Evolutionary conservation across 768 basidiomycete species (phyloP).

Genomic region (Mycena indigotica): DNA sequence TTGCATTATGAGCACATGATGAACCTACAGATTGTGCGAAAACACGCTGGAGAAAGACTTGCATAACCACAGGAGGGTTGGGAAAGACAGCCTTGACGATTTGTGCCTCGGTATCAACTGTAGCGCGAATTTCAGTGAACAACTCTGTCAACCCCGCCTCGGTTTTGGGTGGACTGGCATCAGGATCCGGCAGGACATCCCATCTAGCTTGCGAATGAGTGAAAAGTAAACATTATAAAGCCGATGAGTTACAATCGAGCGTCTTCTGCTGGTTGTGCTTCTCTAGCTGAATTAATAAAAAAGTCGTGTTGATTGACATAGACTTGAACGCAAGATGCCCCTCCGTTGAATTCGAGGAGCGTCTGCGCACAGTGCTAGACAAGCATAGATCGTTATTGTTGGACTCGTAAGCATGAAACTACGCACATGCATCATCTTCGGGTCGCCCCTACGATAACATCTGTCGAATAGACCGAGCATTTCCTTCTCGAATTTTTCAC

Average conservation of each 20-base stretch:
- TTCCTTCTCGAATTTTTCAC: constrained; percentile 98
- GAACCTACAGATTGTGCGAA: constrained; percentile 93
- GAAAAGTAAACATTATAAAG: not conserved
- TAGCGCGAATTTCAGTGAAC: constrained; percentile 84
- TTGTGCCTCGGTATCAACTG: constrained; percentile 93
- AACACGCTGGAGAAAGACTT: constrained; percentile 94
- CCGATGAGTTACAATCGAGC: constrained; percentile 50
- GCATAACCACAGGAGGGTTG: constrained; percentile 94
- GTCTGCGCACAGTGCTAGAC: constrained; percentile 97
- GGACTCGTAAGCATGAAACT: too few relatives aligned
- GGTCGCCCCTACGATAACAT: constrained; percentile 95
- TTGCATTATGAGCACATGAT: not conserved
- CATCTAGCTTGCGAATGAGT: constrained; percentile 55
- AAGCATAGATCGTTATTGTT: too few relatives aligned
- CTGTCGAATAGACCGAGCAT: constrained; percentile 95
- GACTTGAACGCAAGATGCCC: constrained; percentile 93
- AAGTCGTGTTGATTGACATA: constrained; percentile 99
- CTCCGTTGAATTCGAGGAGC: constrained; percentile 96
- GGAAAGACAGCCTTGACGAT: constrained; percentile 99
- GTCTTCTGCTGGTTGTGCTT: constrained; percentile 56
- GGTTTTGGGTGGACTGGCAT: constrained; percentile 69
- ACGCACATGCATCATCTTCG: constrained; percentile 97
- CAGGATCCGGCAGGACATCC: constrained; percentile 78
- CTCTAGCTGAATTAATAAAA: constrained; percentile 92
- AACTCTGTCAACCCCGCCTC: constrained; percentile 81